Percentiles rank a stretch among this genome's conserved stretches.
phyloP scores from a whole-genome alignment of 1,139 yeast species.

The Pichia sp. region DNA sequence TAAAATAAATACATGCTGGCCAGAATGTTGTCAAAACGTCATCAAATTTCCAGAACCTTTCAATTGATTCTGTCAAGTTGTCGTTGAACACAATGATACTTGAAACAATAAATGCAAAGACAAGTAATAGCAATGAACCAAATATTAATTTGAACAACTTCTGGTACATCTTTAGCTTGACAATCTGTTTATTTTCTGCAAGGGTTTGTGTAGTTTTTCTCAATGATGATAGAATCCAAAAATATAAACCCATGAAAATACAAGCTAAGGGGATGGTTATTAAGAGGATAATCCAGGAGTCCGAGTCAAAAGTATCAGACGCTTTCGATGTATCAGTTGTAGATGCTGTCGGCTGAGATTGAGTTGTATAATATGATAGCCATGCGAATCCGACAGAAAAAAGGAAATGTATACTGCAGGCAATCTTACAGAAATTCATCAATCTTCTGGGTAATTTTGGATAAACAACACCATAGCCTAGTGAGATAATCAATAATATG shows the following conservation, averaged over 20 bases:
- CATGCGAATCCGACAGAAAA: conserved; percentile 66
- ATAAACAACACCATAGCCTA: conserved; percentile 92
- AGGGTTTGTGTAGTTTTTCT: conserved; percentile 69
- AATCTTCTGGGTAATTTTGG: conserved; percentile 72
- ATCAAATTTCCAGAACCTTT: conserved; percentile 87
- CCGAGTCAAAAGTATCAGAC: conserved; percentile 29
- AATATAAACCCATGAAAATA: conserved; percentile 68
- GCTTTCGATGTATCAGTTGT: conserved; percentile 31
- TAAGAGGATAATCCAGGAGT: conserved; percentile 40
- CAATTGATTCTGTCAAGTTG: conserved; percentile 72
- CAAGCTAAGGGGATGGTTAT: conserved; percentile 68
- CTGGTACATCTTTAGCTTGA: conserved; percentile 83
- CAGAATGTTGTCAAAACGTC: conserved; percentile 89
- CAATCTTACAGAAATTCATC: conserved; percentile 77
- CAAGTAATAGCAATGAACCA: conserved; percentile 55
- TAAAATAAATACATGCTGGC: conserved; percentile 85
- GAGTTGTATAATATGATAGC: conserved; percentile 51
- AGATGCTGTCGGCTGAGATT: conserved; percentile 31
- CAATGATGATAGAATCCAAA: conserved; percentile 68
- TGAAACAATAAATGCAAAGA: conserved; percentile 65
- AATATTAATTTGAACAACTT: conserved; percentile 71
- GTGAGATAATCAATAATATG: conserved; percentile 73
- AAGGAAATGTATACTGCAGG: conserved; percentile 69
- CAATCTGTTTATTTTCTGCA: conserved; percentile 83
- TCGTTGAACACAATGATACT: conserved; percentile 70